Evolutionary conservation across 306 rosid genomes (phyloP).

Genomic region (Fagus crenata): DNA sequence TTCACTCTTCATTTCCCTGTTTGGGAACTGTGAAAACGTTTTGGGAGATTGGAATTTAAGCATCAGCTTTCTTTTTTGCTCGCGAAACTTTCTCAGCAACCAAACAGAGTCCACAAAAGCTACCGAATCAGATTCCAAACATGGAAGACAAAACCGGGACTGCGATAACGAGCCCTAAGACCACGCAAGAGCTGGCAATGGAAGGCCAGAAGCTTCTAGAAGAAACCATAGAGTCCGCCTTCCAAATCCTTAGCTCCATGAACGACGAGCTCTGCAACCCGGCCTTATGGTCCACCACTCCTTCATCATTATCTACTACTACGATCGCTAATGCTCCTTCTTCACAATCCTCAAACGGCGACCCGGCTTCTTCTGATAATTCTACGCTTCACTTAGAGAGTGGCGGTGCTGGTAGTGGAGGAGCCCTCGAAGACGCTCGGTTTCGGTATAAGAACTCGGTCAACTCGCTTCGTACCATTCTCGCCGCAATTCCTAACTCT

Average conservation of each 20-base stretch:
- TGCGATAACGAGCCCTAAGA: constrained; percentile 38
- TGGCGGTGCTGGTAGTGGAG: constrained; percentile 44
- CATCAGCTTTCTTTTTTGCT: neutral
- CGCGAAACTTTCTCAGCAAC: constrained; percentile 8
- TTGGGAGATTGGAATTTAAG: neutral
- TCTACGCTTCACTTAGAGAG: constrained; percentile 46
- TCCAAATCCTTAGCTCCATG: constrained; percentile 90
- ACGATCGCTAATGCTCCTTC: constrained; percentile 35
- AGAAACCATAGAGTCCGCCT: constrained; percentile 83
- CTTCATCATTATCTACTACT: constrained; percentile 36
- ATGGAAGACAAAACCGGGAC: constrained; percentile 59
- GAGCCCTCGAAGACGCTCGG: constrained; percentile 89
- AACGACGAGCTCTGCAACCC: constrained; percentile 97
- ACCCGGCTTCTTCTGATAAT: constrained; percentile 56
- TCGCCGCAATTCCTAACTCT: constrained; percentile 71
- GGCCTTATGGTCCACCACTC: constrained; percentile 64
- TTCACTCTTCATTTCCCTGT: neutral
- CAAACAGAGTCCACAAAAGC: neutral
- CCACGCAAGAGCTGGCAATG: constrained; percentile 75
- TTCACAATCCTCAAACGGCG: constrained; percentile 52
- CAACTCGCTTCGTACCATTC: constrained; percentile 62
- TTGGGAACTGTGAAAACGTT: constrained; percentile 24
- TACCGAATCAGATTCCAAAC: neutral
- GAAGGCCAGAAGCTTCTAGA: constrained; percentile 82
- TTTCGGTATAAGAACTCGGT: constrained; percentile 74